Conservation (phyloP, 1,284 basidiomycete species). For the Ustilago xerochloae region DNA sequence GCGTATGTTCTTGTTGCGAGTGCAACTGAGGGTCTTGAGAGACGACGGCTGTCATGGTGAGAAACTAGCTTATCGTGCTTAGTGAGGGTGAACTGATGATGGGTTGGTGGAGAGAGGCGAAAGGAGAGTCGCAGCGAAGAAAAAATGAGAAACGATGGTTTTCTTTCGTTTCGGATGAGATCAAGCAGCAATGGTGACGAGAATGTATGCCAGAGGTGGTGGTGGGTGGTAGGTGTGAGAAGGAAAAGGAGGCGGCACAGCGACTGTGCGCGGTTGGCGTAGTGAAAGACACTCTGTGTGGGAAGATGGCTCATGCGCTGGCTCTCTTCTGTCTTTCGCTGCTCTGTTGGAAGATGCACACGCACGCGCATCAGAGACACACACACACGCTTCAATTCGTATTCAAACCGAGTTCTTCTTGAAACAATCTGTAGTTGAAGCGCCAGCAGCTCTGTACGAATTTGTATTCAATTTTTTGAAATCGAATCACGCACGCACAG, state of each 20-base stretch:
- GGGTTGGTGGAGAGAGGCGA: not conserved
- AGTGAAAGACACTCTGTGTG: not conserved
- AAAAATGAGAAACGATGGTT: not conserved
- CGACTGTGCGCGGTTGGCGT: not conserved
- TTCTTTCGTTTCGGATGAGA: not conserved
- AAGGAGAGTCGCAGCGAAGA: not conserved
- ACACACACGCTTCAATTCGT: not conserved
- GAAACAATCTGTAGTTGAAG: not conserved
- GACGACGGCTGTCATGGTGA: slow-evolving; percentile 40
- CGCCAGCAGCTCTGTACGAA: not conserved
- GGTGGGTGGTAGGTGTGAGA: not conserved
- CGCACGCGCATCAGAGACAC: slow-evolving; percentile 5
- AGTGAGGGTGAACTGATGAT: not conserved
- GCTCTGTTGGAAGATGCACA: too few relatives aligned
- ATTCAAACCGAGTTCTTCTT: not conserved
- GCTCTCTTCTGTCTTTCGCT: too few relatives aligned
- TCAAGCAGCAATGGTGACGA: not conserved
- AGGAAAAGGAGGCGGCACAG: not conserved
- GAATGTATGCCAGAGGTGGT: not conserved
- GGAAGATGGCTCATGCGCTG: slow-evolving; percentile 30
- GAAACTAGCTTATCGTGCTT: not conserved
- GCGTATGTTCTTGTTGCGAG: slow-evolving; percentile 46
- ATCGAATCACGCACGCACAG: too few relatives aligned
- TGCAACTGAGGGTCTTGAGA: slow-evolving; percentile 4
- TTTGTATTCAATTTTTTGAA: not conserved